A percentile compares a stretch with the other conserved stretches of the same genome.
Evolutionary conservation across 768 basidiomycete species (phyloP).

Genomic region (Punctularia strigosozonata): DNA sequence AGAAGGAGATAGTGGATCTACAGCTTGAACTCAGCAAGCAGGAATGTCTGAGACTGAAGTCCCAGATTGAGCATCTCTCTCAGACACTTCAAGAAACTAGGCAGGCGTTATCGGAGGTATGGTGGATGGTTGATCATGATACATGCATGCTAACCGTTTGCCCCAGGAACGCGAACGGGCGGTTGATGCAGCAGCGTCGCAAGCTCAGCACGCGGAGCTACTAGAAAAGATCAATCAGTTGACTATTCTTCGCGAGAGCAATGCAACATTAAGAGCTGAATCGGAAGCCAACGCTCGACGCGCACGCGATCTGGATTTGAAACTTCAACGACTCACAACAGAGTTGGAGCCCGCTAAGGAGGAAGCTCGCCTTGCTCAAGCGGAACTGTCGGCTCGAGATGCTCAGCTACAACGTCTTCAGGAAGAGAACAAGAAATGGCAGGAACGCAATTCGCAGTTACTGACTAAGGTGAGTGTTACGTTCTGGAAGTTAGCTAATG

Average conservation of each 20-base stretch:
- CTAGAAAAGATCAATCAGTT: slow-evolving; percentile 80
- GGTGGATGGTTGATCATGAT: slow-evolving; percentile 7
- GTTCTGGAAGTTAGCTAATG: slow-evolving; percentile 1
- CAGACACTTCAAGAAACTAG: slow-evolving; percentile 63
- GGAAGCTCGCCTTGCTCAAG: slow-evolving; percentile 49
- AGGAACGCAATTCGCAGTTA: slow-evolving; percentile 71
- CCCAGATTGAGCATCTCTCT: slow-evolving; percentile 63
- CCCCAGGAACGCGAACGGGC: slow-evolving; percentile 72
- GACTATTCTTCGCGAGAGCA: slow-evolving; percentile 80
- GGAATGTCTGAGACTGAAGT: slow-evolving; percentile 62
- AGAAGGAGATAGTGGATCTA: slow-evolving; percentile 87
- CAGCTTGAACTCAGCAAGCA: slow-evolving; percentile 74
- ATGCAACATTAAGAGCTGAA: slow-evolving; percentile 72
- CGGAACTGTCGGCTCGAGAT: slow-evolving; percentile 64
- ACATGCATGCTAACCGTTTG: not conserved
- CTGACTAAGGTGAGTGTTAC: slow-evolving; percentile 55
- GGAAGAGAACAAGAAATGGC: slow-evolving; percentile 71
- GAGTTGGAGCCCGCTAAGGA: slow-evolving; percentile 72
- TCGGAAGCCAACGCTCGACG: slow-evolving; percentile 61
- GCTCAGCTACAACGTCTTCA: slow-evolving; percentile 60
- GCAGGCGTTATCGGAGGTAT: slow-evolving; percentile 60
- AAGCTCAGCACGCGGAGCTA: slow-evolving; percentile 74
- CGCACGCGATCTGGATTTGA: slow-evolving; percentile 51
- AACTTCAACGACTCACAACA: slow-evolving; percentile 41
- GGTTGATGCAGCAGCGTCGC: slow-evolving; percentile 55